phyloP scores from a whole-genome alignment of 768 basidiomycete species.

The Boletus rubescentipes region DNA sequence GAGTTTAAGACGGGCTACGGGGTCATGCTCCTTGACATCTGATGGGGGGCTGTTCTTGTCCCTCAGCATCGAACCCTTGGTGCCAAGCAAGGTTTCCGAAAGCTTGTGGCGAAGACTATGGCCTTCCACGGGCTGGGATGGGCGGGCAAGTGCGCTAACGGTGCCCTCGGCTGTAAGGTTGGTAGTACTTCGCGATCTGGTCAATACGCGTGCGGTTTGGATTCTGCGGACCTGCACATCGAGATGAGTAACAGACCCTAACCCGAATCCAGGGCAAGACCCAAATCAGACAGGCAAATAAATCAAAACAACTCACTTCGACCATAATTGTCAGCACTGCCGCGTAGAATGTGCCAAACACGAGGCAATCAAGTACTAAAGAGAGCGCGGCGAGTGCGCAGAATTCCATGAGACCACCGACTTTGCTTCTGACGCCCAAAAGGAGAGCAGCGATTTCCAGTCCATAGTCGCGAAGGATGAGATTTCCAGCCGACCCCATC shows the following conservation, averaged over 20 bases:
- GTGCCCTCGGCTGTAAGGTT: conserved; percentile 32
- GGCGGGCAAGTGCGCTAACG: conserved; percentile 29
- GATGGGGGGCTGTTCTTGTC: conserved; percentile 41
- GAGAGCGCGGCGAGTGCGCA: conserved; percentile 93
- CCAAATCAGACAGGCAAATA: conserved; percentile 8
- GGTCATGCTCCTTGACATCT: conserved; percentile 64
- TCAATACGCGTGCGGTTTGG: conserved; percentile 55
- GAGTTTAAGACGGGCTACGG: conserved; percentile 85
- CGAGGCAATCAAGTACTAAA: conserved; percentile 80
- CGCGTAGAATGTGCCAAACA: conserved; percentile 88
- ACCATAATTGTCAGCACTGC: conserved; percentile 93
- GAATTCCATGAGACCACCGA: conserved; percentile 89
- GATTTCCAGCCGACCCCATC: conserved; percentile 71
- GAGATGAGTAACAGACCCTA: conserved; percentile 6
- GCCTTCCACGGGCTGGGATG: conserved; percentile 20
- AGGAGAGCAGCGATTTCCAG: conserved; percentile 89
- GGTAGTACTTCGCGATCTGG: conserved; percentile 36
- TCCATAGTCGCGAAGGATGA: conserved; percentile 89
- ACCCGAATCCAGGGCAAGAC: conserved; percentile 5
- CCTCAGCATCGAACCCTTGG: conserved; percentile 49
- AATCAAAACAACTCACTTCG: conserved; percentile 57
- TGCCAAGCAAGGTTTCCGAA: conserved; percentile 39
- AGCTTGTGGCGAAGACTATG: conserved; percentile 22
- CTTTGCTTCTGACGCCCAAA: conserved; percentile 82
- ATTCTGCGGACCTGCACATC: conserved; percentile 63